Conservation (phyloP, 176 grass and related monocot genomes). For the Cenchrus americanus region DNA sequence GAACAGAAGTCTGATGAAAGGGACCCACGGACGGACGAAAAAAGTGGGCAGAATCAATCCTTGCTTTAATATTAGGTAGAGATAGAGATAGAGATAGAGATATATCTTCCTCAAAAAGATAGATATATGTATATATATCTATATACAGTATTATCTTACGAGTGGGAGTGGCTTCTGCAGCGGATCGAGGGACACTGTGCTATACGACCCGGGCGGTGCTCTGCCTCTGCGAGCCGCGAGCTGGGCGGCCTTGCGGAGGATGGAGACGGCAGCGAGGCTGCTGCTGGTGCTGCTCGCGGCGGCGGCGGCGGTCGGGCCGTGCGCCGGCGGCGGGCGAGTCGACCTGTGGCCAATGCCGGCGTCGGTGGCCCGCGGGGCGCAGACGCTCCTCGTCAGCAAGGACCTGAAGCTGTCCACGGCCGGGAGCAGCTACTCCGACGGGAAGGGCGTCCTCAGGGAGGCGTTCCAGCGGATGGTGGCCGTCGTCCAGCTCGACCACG, state of each 20-base stretch:
- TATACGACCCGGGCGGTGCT: background rate
- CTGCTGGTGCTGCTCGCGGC: constrained; percentile 30
- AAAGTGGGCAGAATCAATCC: too few species aligned
- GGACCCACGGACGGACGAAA: too few species aligned
- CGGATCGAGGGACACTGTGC: background rate
- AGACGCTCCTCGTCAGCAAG: constrained; percentile 65
- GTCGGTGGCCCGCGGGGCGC: constrained; percentile 50
- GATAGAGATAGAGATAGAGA: too few species aligned
- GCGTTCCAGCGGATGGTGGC: constrained; percentile 77
- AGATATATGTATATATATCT: too few species aligned
- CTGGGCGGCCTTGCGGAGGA: background rate
- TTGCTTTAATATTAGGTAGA: too few species aligned
- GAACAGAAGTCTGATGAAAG: too few species aligned
- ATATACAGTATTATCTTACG: background rate
- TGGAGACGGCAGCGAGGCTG: constrained; percentile 33
- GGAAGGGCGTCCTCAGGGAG: constrained; percentile 60
- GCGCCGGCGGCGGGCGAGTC: constrained; percentile 33
- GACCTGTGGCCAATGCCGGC: constrained; percentile 92
- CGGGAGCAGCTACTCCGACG: constrained; percentile 73
- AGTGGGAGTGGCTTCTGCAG: background rate
- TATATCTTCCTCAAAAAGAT: too few species aligned
- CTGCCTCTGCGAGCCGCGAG: background rate
- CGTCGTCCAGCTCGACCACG: constrained; percentile 60
- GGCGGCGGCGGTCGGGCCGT: constrained; percentile 1
- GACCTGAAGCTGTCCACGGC: constrained; percentile 57